phyloP scores from a whole-genome alignment of 2,329 filamentous ascomycete genomes.

The Fusarium virguliforme region DNA sequence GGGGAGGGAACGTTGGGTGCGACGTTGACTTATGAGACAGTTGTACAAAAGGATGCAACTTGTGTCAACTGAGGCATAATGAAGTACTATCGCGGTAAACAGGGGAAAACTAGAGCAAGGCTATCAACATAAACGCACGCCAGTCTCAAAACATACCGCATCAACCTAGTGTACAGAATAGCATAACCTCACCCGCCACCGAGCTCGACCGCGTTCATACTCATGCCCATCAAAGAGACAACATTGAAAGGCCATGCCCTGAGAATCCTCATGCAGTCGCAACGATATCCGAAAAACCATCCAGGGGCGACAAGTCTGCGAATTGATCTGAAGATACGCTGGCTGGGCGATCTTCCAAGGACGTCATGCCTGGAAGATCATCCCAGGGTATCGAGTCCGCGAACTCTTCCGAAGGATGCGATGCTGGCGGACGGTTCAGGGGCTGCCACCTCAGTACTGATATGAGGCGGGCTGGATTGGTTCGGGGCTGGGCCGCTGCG shows the following conservation, averaged over 20 bases:
- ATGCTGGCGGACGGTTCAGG: no score
- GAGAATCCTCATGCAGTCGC: neutral
- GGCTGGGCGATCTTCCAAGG: neutral
- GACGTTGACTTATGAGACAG: neutral
- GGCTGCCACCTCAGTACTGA: no score
- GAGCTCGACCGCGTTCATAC: neutral
- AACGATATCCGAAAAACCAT: neutral
- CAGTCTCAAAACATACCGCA: neutral
- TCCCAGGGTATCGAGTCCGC: no score
- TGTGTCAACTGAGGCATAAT: neutral
- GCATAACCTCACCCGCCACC: neutral
- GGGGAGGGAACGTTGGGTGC: neutral
- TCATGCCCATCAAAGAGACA: neutral
- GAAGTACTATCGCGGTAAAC: neutral
- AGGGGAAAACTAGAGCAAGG: no score
- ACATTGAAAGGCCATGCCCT: neutral
- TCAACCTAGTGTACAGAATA: neutral
- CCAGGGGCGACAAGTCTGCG: neutral
- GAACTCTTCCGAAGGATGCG: no score
- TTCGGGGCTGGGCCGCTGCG: neutral
- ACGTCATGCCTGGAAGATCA: neutral
- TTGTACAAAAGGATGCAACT: neutral
- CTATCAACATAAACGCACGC: neutral
- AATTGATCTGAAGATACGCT: neutral
- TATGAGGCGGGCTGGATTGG: neutral